Base-by-base conservation (phyloP, 2,329 filamentous ascomycete genomes). In the Thelonectria blattea region DNA sequence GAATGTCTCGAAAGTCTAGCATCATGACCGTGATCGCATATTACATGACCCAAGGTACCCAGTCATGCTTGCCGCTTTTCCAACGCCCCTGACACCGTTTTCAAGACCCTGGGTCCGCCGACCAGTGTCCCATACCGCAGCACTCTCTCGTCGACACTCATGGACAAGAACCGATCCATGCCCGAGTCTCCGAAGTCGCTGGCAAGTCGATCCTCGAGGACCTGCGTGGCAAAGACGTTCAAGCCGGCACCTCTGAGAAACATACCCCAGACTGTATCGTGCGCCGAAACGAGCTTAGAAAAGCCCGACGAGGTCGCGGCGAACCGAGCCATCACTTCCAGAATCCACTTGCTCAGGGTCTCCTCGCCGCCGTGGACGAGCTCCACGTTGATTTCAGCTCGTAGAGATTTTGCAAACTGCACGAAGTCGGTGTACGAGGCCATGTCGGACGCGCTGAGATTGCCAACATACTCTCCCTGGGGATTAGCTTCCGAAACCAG, bases 401-500 rank as follows among this genome's bases (percentile, higher is more conserved):
- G 68, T 2, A 86, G 70, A 1, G 73, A 77, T 0, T 73, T 67
- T 0, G 80, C 74, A 61, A 88, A 88, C 0, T 73, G 75, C 27
- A 82, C 75, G 52, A 89, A 82, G 11, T 82, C 80, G 2, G 76
- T 73, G 43, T 87, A 80, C 0, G 79, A 79, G 5, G 71, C 68
- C 10, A 76, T 69, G 48, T 86, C 83, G 1, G 79, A 76, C 0
- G 72, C 48, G 2, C 73, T 75, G 3, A 81, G 66, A 34, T 73
- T 69, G 58, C 73, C 72, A 37, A 77, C 71, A 5, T 73, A 76
- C 62, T 85, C 83, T 12, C 79, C 79, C 1, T 71, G 43, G 1
- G 63, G 65, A 49, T 79, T 81, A 2, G 73, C 74, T 56, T 88
- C 83, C n/a, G 85, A 88, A 1, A 95, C 81, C 0, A 96, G 73